Base-by-base conservation (phyloP, 805 yeast genomes). In the Sugiyamaella mastotermitis region DNA sequence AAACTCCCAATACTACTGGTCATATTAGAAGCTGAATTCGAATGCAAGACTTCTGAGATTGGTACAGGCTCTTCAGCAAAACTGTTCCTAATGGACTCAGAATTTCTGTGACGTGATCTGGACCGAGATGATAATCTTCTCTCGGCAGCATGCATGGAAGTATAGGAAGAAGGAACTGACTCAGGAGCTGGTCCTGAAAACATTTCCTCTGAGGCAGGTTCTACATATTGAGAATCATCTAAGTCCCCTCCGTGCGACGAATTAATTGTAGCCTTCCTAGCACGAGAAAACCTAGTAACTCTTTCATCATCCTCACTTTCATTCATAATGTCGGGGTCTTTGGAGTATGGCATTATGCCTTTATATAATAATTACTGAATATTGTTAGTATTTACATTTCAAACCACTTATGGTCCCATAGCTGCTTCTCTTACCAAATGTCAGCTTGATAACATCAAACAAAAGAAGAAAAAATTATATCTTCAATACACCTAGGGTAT, bases 101-200 rank as follows among this genome's bases (percentile, higher is more conserved):
- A 34, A 19, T 43, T 32, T 6, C 44, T 37, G 6, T 47, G 40
- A 4, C 41, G 16, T 3, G 42, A 40, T 16, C 49, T 19, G 15
- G 53, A 49, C 27, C 51, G 26, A n/a, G 55, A 47, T 11, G 41
- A 26, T 5, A 32, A 23, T 25, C 50, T 35, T 14, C 51, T 33
- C 10, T 30, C 22, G 22, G 15, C 25, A 13, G 19, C 32, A 52
- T 80, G 87, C 49, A 80, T 74, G 9, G 82, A 68, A 5, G 83
- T 68, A 48, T 80, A 76, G 2, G 86, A 78, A 15, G 83, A 74
- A 3, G 87, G 87, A 22, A 80, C 71, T 20, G 78, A 70, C 47
- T 78, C 83, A 2, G 81, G 72, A 0, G 80, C 79, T 1, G 84
- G 85, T 13, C 87, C 87, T 3, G 83, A 73, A 55, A 66, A 80